A percentile compares a stretch with the other conserved stretches of the same genome.
Conservation (phyloP, 2,329 filamentous ascomycete species). For the Corynespora cassiicola region DNA sequence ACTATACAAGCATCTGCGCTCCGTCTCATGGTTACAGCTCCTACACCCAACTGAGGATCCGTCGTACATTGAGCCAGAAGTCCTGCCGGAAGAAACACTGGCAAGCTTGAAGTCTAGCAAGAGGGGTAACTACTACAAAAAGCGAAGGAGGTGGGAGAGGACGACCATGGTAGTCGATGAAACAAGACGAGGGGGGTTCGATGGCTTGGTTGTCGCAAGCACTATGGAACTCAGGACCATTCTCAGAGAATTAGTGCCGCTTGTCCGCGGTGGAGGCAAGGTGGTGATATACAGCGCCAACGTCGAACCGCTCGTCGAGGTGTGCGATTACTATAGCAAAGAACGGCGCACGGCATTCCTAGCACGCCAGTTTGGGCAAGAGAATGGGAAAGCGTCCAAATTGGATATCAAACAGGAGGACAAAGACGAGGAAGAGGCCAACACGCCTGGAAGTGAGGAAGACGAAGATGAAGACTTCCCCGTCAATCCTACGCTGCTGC, state of each 20-base stretch:
- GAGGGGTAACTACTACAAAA: slow-evolving; percentile 85
- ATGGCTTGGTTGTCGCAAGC: slow-evolving; percentile 82
- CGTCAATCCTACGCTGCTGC: slow-evolving; percentile 82
- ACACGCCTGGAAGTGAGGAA: slow-evolving; percentile 15
- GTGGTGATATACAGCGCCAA: slow-evolving; percentile 85
- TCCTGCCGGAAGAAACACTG: slow-evolving; percentile 66
- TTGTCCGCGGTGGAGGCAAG: slow-evolving; percentile 82
- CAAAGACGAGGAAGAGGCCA: slow-evolving; percentile 20
- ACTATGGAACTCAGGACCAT: slow-evolving; percentile 82
- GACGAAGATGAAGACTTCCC: slow-evolving; percentile 71
- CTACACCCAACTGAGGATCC: slow-evolving; percentile 77
- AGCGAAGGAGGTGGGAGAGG: slow-evolving; percentile 81
- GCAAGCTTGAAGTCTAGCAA: slow-evolving; percentile 79
- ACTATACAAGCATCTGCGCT: slow-evolving; percentile 79
- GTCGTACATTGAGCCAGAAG: slow-evolving; percentile 73
- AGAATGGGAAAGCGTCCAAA: slow-evolving; percentile 18
- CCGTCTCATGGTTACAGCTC: slow-evolving; percentile 91
- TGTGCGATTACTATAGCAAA: slow-evolving; percentile 86
- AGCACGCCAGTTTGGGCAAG: slow-evolving; percentile 32
- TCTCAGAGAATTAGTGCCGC: slow-evolving; percentile 75
- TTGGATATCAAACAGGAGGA: slow-evolving; percentile 20
- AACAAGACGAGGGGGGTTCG: slow-evolving; percentile 77
- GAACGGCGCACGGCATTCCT: slow-evolving; percentile 75
- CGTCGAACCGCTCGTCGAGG: slow-evolving; percentile 76
- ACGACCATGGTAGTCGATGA: slow-evolving; percentile 76